These are phyloP conservation scores for Hyphopichia wangnamkhiaoensis DNA, from an alignment of 1,139 yeast genomes.

Conservation along the genomic window DNA sequence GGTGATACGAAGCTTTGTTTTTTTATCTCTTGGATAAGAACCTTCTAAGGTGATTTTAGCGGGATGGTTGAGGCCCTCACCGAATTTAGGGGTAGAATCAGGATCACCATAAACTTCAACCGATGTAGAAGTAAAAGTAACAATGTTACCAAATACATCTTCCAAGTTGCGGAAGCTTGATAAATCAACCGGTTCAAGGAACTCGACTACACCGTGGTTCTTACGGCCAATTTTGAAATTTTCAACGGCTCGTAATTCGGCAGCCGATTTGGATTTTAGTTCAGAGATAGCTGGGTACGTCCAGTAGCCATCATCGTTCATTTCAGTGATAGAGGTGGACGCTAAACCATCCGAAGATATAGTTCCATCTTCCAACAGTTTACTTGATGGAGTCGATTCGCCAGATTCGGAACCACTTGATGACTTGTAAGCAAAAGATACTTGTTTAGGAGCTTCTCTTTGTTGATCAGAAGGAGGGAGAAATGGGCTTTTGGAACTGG, in stretches of 20 bases:
- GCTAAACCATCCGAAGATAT: too few species aligned
- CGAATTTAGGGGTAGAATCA: conserved; percentile 59
- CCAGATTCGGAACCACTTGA: conserved; percentile 8
- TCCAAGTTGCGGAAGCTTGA: conserved; percentile 60
- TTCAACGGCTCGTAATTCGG: conserved; percentile 64
- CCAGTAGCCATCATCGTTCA: conserved; percentile 75
- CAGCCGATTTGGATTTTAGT: conserved; percentile 57
- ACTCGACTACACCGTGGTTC: conserved; percentile 76
- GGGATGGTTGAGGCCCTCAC: conserved; percentile 82
- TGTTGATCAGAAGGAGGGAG: conserved; percentile 10
- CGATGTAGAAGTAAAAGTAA: conserved; percentile 59
- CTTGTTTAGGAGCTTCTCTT: conserved; percentile 28
- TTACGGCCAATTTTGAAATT: conserved; percentile 78
- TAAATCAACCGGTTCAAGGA: conserved; percentile 79
- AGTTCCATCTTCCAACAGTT: background rate
- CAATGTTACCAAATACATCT: conserved; percentile 64
- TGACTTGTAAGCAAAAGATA: conserved; percentile 25
- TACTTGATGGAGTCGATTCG: conserved; percentile 2
- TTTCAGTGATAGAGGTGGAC: conserved; percentile 49
- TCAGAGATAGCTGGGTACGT: conserved; percentile 73
- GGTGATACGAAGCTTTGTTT: conserved; percentile 70
- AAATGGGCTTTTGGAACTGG: conserved; percentile 11
- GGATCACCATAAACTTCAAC: conserved; percentile 77
- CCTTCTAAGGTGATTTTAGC: conserved; percentile 73
- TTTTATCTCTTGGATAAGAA: conserved; percentile 75